Percentiles rank a stretch among this genome's conserved stretches.
Conservation (phyloP, 345 rosid species). For the Nephelium lappaceum region DNA sequence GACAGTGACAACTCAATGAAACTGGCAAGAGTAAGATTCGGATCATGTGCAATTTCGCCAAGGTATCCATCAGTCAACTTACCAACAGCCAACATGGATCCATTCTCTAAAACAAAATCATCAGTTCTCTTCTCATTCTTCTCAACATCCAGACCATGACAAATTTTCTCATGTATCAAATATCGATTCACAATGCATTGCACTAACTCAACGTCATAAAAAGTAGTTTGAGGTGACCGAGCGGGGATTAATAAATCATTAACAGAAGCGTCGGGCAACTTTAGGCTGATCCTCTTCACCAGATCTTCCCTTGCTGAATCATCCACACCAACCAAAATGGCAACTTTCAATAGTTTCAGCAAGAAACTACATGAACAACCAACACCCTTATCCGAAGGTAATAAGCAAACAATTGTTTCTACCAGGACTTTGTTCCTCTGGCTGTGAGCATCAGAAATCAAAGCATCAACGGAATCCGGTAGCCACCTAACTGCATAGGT, state of each 20-base stretch:
- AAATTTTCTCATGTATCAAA: slow-evolving; percentile 44
- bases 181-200: slow-evolving; percentile 51
- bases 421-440: slow-evolving; percentile 58
- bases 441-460: slow-evolving; percentile 48
- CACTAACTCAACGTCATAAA: slow-evolving; percentile 71
- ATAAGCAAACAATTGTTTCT: slow-evolving; percentile 65
- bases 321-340: slow-evolving; percentile 60
- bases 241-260: slow-evolving; percentile 66
- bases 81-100: slow-evolving; percentile 62
- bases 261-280: slow-evolving; percentile 73
- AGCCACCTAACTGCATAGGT: slow-evolving; percentile 80
- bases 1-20: slow-evolving; percentile 58
- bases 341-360: slow-evolving; percentile 74
- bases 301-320: slow-evolving; percentile 55
- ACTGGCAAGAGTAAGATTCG: slow-evolving; percentile 47
- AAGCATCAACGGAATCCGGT: slow-evolving; percentile 64
- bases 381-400: slow-evolving; percentile 60
- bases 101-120: slow-evolving; percentile 50
- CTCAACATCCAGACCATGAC: slow-evolving; percentile 35
- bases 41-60: slow-evolving; percentile 53
- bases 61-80: slow-evolving; percentile 75
- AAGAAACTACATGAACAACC: slow-evolving; percentile 81
- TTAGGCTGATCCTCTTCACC: slow-evolving; percentile 56
- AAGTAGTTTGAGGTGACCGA: slow-evolving; percentile 42
- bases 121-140: slow-evolving; percentile 37